Percentiles rank a stretch among this genome's conserved stretches.
phyloP scores from a whole-genome alignment of 116 monocot species.

The Dioscorea cayenensis region DNA sequence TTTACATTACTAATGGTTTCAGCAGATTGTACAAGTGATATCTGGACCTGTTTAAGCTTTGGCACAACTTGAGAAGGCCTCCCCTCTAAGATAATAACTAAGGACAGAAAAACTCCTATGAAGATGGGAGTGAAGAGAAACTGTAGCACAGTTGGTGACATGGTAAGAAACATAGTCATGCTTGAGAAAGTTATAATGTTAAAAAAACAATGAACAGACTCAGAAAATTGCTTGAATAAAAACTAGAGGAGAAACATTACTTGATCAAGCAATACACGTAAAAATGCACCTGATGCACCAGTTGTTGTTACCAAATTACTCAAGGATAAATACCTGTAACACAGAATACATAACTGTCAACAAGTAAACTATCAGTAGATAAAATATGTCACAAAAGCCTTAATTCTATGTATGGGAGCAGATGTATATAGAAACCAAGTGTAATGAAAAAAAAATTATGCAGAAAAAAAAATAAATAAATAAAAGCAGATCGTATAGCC shows the following conservation, averaged over 20 bases:
- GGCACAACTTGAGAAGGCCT: conserved; percentile 76
- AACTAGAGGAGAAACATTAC: conserved; percentile 20
- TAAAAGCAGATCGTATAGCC: background rate
- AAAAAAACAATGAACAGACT: background rate
- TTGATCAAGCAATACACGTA: conserved; percentile 92
- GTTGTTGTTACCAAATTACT: conserved; percentile 59
- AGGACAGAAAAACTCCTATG: conserved; percentile 67
- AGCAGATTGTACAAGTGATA: conserved; percentile 8
- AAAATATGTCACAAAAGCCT: background rate
- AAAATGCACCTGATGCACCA: conserved; percentile 63
- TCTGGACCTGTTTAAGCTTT: conserved; percentile 79
- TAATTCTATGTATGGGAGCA: background rate
- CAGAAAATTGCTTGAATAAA: background rate
- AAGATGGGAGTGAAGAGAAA: conserved; percentile 90
- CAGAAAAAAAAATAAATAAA: background rate
- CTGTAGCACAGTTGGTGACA: conserved; percentile 24
- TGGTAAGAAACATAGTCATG: background rate
- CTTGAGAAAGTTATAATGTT: background rate
- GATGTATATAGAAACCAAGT: background rate
- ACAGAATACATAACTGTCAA: background rate
- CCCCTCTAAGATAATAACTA: conserved; percentile 77
- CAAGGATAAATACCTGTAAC: conserved; percentile 78
- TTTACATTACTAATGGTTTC: background rate
- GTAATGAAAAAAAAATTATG: background rate
- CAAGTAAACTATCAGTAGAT: background rate